Evolutionary conservation across 1,284 basidiomycete species (phyloP).

Genomic region (Moniliophthora roreri): DNA sequence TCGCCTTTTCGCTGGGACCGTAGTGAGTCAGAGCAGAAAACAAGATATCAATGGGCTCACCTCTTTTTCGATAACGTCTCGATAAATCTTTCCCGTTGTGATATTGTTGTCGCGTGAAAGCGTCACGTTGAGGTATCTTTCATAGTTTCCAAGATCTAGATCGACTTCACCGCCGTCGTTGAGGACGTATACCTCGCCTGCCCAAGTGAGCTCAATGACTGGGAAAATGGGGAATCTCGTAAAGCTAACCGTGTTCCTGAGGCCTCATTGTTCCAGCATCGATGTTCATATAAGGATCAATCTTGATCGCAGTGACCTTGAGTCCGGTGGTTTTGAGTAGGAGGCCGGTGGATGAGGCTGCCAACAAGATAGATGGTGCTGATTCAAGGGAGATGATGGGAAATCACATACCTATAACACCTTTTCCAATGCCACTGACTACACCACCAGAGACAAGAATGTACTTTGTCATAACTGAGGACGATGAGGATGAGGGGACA

Average conservation of each 20-base stretch:
- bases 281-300: constrained; percentile 99
- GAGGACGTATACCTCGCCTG: constrained; percentile 97
- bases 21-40: constrained; percentile 11
- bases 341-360: constrained; percentile 95
- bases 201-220: constrained; percentile 19
- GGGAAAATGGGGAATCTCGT: constrained; percentile 24
- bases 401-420: constrained; percentile 79
- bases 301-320: constrained; percentile 99
- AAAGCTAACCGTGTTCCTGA: constrained; percentile 87
- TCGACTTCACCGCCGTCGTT: constrained; percentile 99
- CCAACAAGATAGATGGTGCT: constrained; percentile 10
- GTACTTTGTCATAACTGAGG: constrained; percentile 75
- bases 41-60: constrained; percentile 43
- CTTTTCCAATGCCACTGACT: constrained; percentile 93
- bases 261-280: constrained; percentile 99
- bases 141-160: constrained; percentile 97
- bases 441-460: constrained; percentile 92
- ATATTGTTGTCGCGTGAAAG: constrained; percentile 96
- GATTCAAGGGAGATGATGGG: constrained; percentile 5
- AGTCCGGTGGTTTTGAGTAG: constrained; percentile 94
- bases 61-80: constrained; percentile 97
- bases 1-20: constrained; percentile 81
- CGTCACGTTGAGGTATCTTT: constrained; percentile 95
- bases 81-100: constrained; percentile 98
- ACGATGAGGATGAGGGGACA: background rate